Evolutionary conservation across 2,329 filamentous ascomycete genomes (phyloP), one percentile per base, ranked within the genome.

Genomic region (Cladosporium velox): DNA sequence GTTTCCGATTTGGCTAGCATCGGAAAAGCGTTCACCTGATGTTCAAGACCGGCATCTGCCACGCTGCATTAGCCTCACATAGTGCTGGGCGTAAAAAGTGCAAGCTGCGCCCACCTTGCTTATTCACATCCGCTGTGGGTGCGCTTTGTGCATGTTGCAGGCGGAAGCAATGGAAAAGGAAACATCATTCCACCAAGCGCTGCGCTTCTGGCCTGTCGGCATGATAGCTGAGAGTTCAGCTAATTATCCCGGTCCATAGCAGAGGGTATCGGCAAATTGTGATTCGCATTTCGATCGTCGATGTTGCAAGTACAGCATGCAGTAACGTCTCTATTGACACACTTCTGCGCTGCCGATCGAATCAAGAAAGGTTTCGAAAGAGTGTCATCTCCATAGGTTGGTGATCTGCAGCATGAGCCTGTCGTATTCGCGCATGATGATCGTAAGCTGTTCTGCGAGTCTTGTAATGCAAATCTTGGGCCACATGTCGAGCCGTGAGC

Each of bases 1-100:
- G 52, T 55, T 55, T 55, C 52, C 52, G 52, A 55, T 55, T 12
- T 55, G 52, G 28, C 28, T 32, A 12, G 52, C 52, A 55, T 55
- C 30, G 52, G 30, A 34, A 55, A 55, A 55, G 52, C 26, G 51
- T 54, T 18, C n/a, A 21, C 52, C 28, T 55, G 52, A 30, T 34
- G 52, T 55, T 24, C 28, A 24, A 34, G 52, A 55, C 52, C 52
- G 52, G 52, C 28, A 55, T 55, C 11, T 32, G 52, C 52, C 28
- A 55, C n/a, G 15, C 52, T 55, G 52, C 52, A 55, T 55, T 55
- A 55, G 30, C 52, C 8, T 47, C n/a, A 21, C n/a, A 11, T 12
- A 24, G n/a, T 12, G 41, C n/a, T 47, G 41, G n/a, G 41, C 41
- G 41, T 12, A 47, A n/a, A 4, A n/a, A n/a, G n/a, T 21, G 41